Evolutionary conservation across 2,329 filamentous ascomycete genomes (phyloP).

Genomic region (Sclerotinia sclerotiorum): DNA sequence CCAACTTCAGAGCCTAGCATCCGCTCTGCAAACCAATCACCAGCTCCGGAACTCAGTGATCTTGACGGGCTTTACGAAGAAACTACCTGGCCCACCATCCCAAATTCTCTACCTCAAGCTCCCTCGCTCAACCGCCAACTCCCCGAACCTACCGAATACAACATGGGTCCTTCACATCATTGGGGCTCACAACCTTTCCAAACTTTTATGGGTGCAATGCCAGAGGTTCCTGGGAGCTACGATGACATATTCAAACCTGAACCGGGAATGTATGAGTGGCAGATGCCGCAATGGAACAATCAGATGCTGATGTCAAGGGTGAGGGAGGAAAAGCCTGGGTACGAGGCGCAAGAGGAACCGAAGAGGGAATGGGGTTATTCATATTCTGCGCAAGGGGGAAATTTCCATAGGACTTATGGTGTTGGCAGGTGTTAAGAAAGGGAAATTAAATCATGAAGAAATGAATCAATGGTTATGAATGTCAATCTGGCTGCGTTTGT

Average conservation of each 20-base stretch:
- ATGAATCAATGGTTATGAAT: conserved; percentile 12
- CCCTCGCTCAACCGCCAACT: conserved; percentile 15
- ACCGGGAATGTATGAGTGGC: conserved; percentile 38
- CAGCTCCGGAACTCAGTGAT: conserved; percentile 29
- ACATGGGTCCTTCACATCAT: conserved; percentile 31
- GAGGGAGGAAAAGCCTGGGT: conserved; percentile 36
- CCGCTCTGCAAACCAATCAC: conserved; percentile 23
- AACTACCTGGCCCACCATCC: conserved; percentile 34
- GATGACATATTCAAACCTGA: conserved; percentile 40
- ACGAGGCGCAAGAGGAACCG: conserved; percentile 31
- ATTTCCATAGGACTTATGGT: conserved; percentile 22
- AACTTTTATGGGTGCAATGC: conserved; percentile 40
- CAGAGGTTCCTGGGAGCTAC: conserved; percentile 34
- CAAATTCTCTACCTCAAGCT: conserved; percentile 30
- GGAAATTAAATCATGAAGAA: conserved; percentile 16
- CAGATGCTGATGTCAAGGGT: conserved; percentile 37
- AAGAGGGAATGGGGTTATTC: conserved; percentile 30
- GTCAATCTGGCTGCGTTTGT: background rate
- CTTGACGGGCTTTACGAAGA: conserved; percentile 38
- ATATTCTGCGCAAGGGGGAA: conserved; percentile 21
- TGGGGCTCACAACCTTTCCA: conserved; percentile 39
- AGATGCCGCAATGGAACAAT: conserved; percentile 34
- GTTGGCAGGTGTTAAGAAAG: conserved; percentile 20
- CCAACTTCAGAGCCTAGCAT: conserved; percentile 31
- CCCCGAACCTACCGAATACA: conserved; percentile 29